These are phyloP conservation scores for Penicillium waksmanii DNA, from an alignment of 495 filamentous ascomycete genomes.

Conservation along the genomic window DNA sequence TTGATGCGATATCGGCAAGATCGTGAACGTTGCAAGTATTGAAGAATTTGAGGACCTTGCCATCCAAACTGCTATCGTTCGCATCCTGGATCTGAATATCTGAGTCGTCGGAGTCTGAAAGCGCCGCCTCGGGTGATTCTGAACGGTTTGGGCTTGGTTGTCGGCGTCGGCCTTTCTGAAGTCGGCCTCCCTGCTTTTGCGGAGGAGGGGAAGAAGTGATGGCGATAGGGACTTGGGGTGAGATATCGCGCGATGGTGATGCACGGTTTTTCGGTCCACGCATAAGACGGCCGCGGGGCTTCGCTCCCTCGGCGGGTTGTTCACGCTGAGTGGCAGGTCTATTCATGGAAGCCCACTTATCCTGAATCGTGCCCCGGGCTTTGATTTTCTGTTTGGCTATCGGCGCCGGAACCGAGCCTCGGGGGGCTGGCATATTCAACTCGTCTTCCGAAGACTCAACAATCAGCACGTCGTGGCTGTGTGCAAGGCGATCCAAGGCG, in stretches of 20 bases:
- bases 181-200: slow-evolving; percentile 50
- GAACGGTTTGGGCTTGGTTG: slow-evolving; percentile 53
- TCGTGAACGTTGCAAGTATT: slow-evolving; percentile 75
- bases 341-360: slow-evolving; percentile 61
- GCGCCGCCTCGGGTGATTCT: slow-evolving; percentile 42
- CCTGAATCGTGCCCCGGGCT: slow-evolving; percentile 59
- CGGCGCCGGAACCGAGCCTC: slow-evolving; percentile 15
- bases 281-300: slow-evolving; percentile 45
- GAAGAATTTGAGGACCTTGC: slow-evolving; percentile 74
- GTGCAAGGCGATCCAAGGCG: slow-evolving; percentile 56
- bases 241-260: slow-evolving; percentile 15
- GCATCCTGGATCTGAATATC: slow-evolving; percentile 53
- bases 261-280: slow-evolving; percentile 40
- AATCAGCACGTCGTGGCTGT: slow-evolving; percentile 19
- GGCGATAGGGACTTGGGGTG: slow-evolving; percentile 13
- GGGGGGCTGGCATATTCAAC: slow-evolving; percentile 27
- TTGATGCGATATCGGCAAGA: slow-evolving; percentile 75
- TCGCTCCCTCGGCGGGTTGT: slow-evolving; percentile 31
- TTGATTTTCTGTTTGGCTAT: slow-evolving; percentile 64
- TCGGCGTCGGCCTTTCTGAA: slow-evolving; percentile 61
- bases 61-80: slow-evolving; percentile 49
- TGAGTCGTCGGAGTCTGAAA: slow-evolving; percentile 57
- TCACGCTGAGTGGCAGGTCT: slow-evolving; percentile 21
- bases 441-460: slow-evolving; percentile 48
- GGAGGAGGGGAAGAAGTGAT: slow-evolving; percentile 32